phyloP scores from a whole-genome alignment of 768 basidiomycete species.

The Leucosporidium yakuticum region DNA sequence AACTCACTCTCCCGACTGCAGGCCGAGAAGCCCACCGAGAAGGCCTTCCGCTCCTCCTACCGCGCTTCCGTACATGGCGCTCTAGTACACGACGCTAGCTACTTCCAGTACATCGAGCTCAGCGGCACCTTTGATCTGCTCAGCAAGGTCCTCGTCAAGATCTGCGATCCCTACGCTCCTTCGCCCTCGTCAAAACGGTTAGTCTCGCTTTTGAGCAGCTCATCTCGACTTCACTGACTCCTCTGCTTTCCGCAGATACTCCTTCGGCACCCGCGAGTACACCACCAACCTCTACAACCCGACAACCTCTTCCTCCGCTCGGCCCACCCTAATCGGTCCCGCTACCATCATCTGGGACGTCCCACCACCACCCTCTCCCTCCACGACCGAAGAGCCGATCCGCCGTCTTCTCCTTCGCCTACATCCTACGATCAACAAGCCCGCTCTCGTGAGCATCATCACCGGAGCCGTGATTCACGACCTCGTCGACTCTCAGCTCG shows the following conservation, averaged over 20 bases:
- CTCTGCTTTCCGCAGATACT: slow-evolving; percentile 49
- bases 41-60: slow-evolving; percentile 84
- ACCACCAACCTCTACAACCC: slow-evolving; percentile 63
- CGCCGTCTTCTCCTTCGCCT: slow-evolving; percentile 62
- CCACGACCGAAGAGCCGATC: not conserved
- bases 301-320: slow-evolving; percentile 50
- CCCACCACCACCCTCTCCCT: not conserved
- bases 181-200: slow-evolving; percentile 23
- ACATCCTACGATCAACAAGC: slow-evolving; percentile 59
- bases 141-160: slow-evolving; percentile 3
- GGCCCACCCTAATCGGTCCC: slow-evolving; percentile 65
- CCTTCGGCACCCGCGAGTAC: slow-evolving; percentile 59
- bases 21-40: slow-evolving; percentile 83
- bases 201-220: not conserved
- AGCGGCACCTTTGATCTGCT: slow-evolving; percentile 13
- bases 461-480: too few relatives aligned
- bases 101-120: slow-evolving; percentile 50
- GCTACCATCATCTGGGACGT: slow-evolving; percentile 64
- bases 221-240: not conserved
- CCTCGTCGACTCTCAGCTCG: too few relatives aligned
- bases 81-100: slow-evolving; percentile 86
- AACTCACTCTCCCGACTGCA: slow-evolving; percentile 39
- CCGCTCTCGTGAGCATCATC: too few relatives aligned
- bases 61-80: slow-evolving; percentile 77
- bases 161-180: slow-evolving; percentile 18